Evolutionary conservation across 805 yeast species (phyloP), one percentile per base, ranked within the genome.

Genomic region (Candida sanyiensis): DNA sequence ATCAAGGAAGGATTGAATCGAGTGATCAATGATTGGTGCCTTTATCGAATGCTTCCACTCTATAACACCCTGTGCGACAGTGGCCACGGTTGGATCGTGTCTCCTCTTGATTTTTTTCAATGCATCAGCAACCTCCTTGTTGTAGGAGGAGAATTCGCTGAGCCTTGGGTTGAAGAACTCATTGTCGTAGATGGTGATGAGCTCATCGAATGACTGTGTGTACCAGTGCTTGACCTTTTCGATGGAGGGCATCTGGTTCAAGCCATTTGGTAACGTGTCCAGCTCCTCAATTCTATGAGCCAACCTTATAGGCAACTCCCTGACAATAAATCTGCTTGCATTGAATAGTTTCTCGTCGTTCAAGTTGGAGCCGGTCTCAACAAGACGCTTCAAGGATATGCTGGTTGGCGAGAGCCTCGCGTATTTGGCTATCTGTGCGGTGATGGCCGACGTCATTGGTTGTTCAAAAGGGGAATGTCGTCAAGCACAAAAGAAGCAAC

Each of bases 11-110:
- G 77, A 71, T 61, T 88, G 95, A 25, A 88, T 77, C 10, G 85
- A 75, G 38, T 78, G 71, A 53, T 83, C 85, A 28, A 83, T 79
- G 22, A 72, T 66, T 57, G 67, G 58, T 61, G 64, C 57, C 28
- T 65, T 66, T 18, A 57, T 55, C 9, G 69, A 57, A 19, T 68
- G 70, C 53, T 87, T 87, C 94, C 96, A 88, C 58, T 86, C 94
- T 51, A 82, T 81, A 7, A 88, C 95, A 25, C 96, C 96, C 48
- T 85, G 86, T 1, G 95, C 95, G 54, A 88, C 80, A 0, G 96
- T 86, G 12, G 94, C 80, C 13, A 88, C 96, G 0, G 95, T 89
- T 7, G 95, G 95, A 59, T 88, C 96, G 58, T 87, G 96, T 24
- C 96, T 68, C 47, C 73, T 75, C 56, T 87, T 88, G 60, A 87